These are phyloP conservation scores for Botrytis hyacinthi DNA, from an alignment of 2,329 filamentous ascomycete species.

Conservation along the genomic window DNA sequence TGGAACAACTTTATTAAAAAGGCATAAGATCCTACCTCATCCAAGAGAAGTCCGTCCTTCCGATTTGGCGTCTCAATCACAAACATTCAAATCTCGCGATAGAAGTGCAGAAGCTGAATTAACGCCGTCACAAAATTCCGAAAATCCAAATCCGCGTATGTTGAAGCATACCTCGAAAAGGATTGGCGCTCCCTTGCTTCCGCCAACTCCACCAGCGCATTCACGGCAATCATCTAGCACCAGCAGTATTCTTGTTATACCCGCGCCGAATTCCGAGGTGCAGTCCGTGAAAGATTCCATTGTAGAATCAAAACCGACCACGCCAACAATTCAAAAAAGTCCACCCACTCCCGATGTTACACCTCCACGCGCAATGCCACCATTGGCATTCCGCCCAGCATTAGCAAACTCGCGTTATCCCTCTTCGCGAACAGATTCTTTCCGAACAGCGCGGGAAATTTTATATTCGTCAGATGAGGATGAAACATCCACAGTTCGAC, in stretches of 20 bases:
- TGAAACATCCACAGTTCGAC: constrained; percentile 45
- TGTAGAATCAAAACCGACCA: constrained; percentile 46
- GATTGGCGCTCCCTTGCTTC: constrained; percentile 40
- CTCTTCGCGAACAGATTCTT: constrained; percentile 57
- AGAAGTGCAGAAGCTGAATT: constrained; percentile 33
- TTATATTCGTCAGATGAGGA: constrained; percentile 59
- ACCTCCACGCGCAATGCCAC: constrained; percentile 57
- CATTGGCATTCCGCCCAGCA: constrained; percentile 48
- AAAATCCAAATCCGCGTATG: constrained; percentile 36
- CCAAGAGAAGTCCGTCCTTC: constrained; percentile 31
- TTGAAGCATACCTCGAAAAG: constrained; percentile 38
- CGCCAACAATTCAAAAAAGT: constrained; percentile 63
- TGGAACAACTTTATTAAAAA: constrained; percentile 36
- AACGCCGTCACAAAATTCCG: constrained; percentile 33
- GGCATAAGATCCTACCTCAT: constrained; percentile 38
- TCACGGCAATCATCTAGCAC: constrained; percentile 56
- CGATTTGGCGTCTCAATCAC: constrained; percentile 27
- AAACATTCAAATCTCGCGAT: constrained; percentile 29
- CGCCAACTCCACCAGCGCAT: constrained; percentile 62
- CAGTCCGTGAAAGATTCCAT: constrained; percentile 24
- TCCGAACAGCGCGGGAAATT: constrained; percentile 67
- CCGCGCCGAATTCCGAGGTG: constrained; percentile 29
- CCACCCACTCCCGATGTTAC: constrained; percentile 75
- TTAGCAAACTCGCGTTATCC: constrained; percentile 46
- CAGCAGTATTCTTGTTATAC: constrained; percentile 24